phyloP scores from a whole-genome alignment of 805 yeast species.

The Saccharomycopsis sp. region DNA sequence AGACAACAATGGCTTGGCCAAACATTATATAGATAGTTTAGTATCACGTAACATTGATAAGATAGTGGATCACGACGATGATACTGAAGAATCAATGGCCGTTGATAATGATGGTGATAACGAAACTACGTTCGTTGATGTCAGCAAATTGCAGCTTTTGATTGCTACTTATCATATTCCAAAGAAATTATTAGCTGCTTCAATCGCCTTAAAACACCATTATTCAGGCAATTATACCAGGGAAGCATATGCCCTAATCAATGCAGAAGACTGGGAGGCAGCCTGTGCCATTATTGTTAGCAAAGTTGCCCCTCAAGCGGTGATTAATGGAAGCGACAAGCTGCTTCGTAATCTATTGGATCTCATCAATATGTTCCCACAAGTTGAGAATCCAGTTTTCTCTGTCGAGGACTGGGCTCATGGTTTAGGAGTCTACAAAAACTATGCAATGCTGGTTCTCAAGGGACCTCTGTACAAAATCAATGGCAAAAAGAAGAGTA shows the following conservation, averaged over 20 bases:
- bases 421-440: constrained; percentile 54
- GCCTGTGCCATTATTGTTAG: constrained; percentile 56
- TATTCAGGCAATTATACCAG: constrained; percentile 44
- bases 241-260: constrained; percentile 55
- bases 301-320: constrained; percentile 66
- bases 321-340: constrained; percentile 40
- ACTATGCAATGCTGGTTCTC: constrained; percentile 35
- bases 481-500: not conserved
- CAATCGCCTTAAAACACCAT: constrained; percentile 53
- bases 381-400: constrained; percentile 25
- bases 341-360: constrained; percentile 28
- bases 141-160: constrained; percentile 1
- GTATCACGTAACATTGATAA: constrained; percentile 23
- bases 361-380: constrained; percentile 40
- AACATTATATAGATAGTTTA: constrained; percentile 30
- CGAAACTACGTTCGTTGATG: not conserved
- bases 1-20: constrained; percentile 39
- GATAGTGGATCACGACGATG: constrained; percentile 22
- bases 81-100: not conserved
- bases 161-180: constrained; percentile 32
- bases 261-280: constrained; percentile 51
- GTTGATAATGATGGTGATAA: not conserved
- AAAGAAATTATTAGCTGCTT: constrained; percentile 44
- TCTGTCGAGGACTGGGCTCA: constrained; percentile 42
- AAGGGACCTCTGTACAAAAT: constrained; percentile 1